phyloP scores from a whole-genome alignment of 345 rosid species.

The Raphanus sativus region DNA sequence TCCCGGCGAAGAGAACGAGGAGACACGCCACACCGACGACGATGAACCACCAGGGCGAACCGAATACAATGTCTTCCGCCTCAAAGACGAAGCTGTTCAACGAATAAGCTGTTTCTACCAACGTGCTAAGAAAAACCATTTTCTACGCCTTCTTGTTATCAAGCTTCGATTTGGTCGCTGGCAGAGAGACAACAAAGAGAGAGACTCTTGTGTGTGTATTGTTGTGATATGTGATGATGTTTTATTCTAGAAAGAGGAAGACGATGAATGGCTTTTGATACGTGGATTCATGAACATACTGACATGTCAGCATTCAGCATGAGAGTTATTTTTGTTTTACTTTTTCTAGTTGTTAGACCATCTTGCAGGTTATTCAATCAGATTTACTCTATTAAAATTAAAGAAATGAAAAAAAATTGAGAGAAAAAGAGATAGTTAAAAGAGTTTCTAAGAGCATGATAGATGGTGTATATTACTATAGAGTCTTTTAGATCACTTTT shows the following conservation, averaged over 20 bases:
- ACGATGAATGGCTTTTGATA: slow-evolving; percentile 1
- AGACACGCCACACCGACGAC: slow-evolving; percentile 64
- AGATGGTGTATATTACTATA: too few species aligned
- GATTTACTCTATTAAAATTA: too few species aligned
- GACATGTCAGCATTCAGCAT: slow-evolving; percentile 41
- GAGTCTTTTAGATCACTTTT: too few species aligned
- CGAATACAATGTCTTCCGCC: slow-evolving; percentile 60
- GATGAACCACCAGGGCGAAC: slow-evolving; percentile 58
- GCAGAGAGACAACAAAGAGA: slow-evolving; percentile 10
- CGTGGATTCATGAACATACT: slow-evolving; percentile 32
- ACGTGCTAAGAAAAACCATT: slow-evolving; percentile 42
- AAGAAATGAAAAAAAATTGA: too few species aligned
- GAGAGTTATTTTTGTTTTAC: slow-evolving; percentile 9
- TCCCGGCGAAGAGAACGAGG: slow-evolving; percentile 73
- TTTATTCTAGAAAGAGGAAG: slow-evolving; percentile 9
- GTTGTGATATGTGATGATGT: slow-evolving; percentile 8
- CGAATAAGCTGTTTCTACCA: slow-evolving; percentile 36
- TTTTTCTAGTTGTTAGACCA: background rate
- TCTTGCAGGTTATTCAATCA: too few species aligned
- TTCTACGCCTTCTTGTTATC: background rate
- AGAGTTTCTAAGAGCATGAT: too few species aligned
- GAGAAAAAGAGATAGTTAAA: too few species aligned
- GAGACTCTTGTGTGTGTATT: background rate
- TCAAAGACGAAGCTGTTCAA: slow-evolving; percentile 46
- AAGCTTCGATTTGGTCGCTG: slow-evolving; percentile 35